phyloP scores from a whole-genome alignment of 176 grass and related monocot genomes.

The Paspalum vaginatum region DNA sequence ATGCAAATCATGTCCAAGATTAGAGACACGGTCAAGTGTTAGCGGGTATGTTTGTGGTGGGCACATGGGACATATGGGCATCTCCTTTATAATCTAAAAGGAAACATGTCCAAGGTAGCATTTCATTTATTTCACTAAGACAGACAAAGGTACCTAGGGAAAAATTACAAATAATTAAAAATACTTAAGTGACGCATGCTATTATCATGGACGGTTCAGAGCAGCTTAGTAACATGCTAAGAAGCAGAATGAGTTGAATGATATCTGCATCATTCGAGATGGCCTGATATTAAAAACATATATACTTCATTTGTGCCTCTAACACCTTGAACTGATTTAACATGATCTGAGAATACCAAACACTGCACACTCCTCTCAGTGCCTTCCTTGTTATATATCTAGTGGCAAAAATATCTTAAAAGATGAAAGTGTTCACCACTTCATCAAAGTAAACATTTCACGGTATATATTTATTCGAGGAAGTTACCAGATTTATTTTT shows the following conservation, averaged over 20 bases:
- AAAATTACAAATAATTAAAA: neutral
- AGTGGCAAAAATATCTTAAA: neutral
- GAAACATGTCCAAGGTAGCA: neutral
- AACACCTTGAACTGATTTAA: neutral
- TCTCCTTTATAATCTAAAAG: neutral
- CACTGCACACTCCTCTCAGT: neutral
- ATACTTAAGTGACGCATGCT: neutral
- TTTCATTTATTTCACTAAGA: neutral
- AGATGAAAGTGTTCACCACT: slow-evolving; percentile 7
- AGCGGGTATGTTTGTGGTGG: neutral
- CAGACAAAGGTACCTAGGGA: neutral
- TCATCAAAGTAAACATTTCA: neutral
- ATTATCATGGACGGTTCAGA: neutral
- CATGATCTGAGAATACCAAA: neutral
- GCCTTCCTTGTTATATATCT: neutral
- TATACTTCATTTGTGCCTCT: neutral
- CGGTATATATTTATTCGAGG: neutral
- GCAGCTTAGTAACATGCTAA: neutral
- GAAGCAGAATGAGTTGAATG: neutral
- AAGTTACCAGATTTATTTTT: neutral
- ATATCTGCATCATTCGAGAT: neutral
- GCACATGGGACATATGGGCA: neutral
- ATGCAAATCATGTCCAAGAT: neutral
- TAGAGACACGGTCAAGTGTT: neutral
- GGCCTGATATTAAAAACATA: neutral